A percentile compares a stretch with the other conserved stretches of the same genome.
Evolutionary conservation across 257 asterid genomes (phyloP).

Genomic region (Verbena officinalis): DNA sequence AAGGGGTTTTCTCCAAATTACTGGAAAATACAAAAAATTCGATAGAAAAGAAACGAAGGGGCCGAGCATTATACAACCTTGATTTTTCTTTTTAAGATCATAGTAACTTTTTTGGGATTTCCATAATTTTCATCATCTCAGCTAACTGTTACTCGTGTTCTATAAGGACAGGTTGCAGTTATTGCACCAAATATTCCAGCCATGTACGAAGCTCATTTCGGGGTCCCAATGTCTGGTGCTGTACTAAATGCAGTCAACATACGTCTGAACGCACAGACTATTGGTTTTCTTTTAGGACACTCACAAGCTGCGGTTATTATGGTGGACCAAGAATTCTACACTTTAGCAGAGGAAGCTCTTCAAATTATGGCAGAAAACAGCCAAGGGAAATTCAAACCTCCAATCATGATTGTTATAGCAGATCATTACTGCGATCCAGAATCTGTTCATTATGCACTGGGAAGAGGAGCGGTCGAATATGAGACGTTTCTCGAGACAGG

Average conservation of each 20-base stretch:
- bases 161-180: conserved; percentile 73
- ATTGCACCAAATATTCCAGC: conserved; percentile 96
- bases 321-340: conserved; percentile 85
- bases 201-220: conserved; percentile 86
- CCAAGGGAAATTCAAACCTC: conserved; percentile 51
- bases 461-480: conserved; percentile 74
- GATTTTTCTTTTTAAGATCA: not conserved
- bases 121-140: not conserved
- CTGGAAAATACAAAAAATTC: not conserved
- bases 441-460: conserved; percentile 65
- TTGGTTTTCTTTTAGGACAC: conserved; percentile 83
- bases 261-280: conserved; percentile 79
- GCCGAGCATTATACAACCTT: not conserved
- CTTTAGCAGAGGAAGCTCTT: conserved; percentile 79
- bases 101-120: not conserved
- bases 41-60: not conserved
- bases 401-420: conserved; percentile 69
- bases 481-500: conserved; percentile 84
- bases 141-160: conserved; percentile 12
- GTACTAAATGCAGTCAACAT: conserved; percentile 85
- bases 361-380: conserved; percentile 49
- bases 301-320: conserved; percentile 70
- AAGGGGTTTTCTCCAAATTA: not conserved
- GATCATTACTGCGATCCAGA: conserved; percentile 68
- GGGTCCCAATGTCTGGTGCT: conserved; percentile 96